phyloP scores from a whole-genome alignment of 768 basidiomycete species.

The Strobilomyces echinocephalus region DNA sequence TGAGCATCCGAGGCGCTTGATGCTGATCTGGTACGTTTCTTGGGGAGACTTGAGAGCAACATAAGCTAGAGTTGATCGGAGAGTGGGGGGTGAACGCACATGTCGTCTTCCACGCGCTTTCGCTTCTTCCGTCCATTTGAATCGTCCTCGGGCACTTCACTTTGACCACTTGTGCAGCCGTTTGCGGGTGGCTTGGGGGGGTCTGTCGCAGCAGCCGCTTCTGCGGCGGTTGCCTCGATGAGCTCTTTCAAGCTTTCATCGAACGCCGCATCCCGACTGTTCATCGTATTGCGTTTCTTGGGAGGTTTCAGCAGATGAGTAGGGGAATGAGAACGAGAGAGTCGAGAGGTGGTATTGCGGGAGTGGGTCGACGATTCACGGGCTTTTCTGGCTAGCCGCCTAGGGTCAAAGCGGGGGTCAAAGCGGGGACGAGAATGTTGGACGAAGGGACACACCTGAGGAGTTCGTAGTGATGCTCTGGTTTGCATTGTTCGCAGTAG shows the following conservation, averaged over 20 bases:
- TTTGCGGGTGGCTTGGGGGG: conserved; percentile 30
- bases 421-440: conserved; percentile 13
- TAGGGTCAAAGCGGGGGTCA: conserved; percentile 27
- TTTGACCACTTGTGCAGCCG: conserved; percentile 38
- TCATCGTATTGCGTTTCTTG: conserved; percentile 95
- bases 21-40: conserved; percentile 74
- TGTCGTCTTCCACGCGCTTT: conserved; percentile 70
- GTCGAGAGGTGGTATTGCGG: conserved; percentile 55
- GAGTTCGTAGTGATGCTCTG: conserved; percentile 78
- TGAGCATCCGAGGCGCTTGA: conserved; percentile 64
- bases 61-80: conserved; percentile 8
- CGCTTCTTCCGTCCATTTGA: conserved; percentile 57
- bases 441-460: conserved; percentile 56
- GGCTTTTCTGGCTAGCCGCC: conserved; percentile 58
- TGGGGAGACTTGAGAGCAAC: conserved; percentile 37
- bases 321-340: conserved; percentile 75
- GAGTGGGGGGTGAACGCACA: conserved; percentile 39
- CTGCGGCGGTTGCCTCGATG: conserved; percentile 68
- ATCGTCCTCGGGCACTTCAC: conserved; percentile 48
- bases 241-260: conserved; percentile 82
- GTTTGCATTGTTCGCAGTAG: conserved; percentile 90
- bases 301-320: conserved; percentile 56
- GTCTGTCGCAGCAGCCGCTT: conserved; percentile 54
- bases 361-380: conserved; percentile 64
- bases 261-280: conserved; percentile 90